Percentiles rank a stretch among this genome's conserved stretches.
Evolutionary conservation across 192 early-diverging fungal genomes (phyloP).

Genomic region (Gonapodya prolifera): DNA sequence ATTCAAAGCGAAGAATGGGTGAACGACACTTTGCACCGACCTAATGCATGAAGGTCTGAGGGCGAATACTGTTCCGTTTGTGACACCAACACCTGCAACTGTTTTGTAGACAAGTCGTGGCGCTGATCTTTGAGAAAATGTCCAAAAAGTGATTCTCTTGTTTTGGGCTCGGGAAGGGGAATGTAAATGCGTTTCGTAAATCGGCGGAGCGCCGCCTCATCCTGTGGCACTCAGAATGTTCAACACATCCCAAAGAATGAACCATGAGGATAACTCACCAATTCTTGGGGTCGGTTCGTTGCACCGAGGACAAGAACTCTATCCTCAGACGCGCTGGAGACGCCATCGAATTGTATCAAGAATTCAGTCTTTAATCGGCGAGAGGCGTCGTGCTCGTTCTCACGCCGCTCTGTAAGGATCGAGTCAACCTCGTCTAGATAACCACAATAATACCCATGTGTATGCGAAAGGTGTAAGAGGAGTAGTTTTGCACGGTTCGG

Average conservation of each 20-base stretch:
- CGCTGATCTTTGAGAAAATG: slow-evolving; percentile 23
- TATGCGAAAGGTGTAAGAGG: too few relatives aligned
- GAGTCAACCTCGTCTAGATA: slow-evolving; percentile 36
- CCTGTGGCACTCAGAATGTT: slow-evolving; percentile 12
- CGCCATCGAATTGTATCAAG: slow-evolving; percentile 42
- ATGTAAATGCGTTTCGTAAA: slow-evolving; percentile 42
- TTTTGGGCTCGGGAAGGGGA: slow-evolving; percentile 34
- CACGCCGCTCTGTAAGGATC: slow-evolving; percentile 31
- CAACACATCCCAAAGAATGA: not conserved
- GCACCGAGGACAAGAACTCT: slow-evolving; percentile 34
- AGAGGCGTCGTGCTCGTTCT: slow-evolving; percentile 40
- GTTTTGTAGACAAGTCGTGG: not conserved
- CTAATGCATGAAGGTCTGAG: not conserved
- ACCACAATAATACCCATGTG: not conserved
- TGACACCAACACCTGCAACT: not conserved
- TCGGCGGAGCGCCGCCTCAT: slow-evolving; percentile 37
- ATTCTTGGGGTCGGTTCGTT: slow-evolving; percentile 42
- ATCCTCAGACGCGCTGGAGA: slow-evolving; percentile 19
- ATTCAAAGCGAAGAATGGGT: not conserved
- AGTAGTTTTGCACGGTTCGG: too few relatives aligned
- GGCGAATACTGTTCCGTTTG: not conserved
- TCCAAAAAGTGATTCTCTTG: slow-evolving; percentile 22
- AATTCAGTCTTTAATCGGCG: slow-evolving; percentile 42
- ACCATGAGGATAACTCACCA: slow-evolving; percentile 18
- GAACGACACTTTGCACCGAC: not conserved